phyloP scores from a whole-genome alignment of 495 filamentous ascomycete genomes.

The Hypoxylon lienhwacheense region DNA sequence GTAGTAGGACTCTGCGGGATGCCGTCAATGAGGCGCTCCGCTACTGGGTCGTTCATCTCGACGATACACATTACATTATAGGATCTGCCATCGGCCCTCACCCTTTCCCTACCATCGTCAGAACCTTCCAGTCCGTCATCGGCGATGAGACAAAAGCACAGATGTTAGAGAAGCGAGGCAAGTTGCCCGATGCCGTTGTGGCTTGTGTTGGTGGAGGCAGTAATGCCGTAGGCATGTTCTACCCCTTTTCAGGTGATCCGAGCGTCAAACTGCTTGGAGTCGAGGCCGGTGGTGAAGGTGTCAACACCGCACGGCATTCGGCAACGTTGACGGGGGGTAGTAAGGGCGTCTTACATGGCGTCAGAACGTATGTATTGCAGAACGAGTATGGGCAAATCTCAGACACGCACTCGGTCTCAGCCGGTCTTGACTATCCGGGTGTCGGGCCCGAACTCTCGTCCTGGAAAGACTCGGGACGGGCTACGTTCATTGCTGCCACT shows the following conservation, averaged over 20 bases:
- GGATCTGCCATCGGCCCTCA: conserved; percentile 94
- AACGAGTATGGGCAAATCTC: conserved; percentile 87
- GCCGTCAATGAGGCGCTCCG: conserved; percentile 93
- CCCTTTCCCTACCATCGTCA: conserved; percentile 93
- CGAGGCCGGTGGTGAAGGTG: conserved; percentile 92
- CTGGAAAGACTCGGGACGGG: conserved; percentile 89
- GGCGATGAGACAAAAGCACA: conserved; percentile 91
- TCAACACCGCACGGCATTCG: conserved; percentile 84
- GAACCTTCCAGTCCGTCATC: conserved; percentile 93
- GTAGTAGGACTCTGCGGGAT: conserved; percentile 83
- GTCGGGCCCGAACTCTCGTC: conserved; percentile 87
- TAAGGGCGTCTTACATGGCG: conserved; percentile 93
- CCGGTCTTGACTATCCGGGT: conserved; percentile 94
- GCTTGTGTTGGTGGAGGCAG: conserved; percentile 94
- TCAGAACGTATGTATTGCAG: conserved; percentile 93
- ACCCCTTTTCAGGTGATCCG: conserved; percentile 85
- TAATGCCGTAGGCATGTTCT: conserved; percentile 94
- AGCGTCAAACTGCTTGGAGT: conserved; percentile 89
- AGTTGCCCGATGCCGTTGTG: conserved; percentile 92
- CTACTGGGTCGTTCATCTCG: conserved; percentile 81
- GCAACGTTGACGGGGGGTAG: conserved; percentile 85
- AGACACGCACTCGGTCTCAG: conserved; percentile 96
- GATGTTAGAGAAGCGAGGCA: conserved; percentile 75
- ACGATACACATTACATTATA: conserved; percentile 95
- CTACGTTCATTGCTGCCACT: conserved; percentile 87